These are phyloP conservation scores for Glaciozyma antarctica DNA, from an alignment of 768 basidiomycete genomes.

Conservation along the genomic window DNA sequence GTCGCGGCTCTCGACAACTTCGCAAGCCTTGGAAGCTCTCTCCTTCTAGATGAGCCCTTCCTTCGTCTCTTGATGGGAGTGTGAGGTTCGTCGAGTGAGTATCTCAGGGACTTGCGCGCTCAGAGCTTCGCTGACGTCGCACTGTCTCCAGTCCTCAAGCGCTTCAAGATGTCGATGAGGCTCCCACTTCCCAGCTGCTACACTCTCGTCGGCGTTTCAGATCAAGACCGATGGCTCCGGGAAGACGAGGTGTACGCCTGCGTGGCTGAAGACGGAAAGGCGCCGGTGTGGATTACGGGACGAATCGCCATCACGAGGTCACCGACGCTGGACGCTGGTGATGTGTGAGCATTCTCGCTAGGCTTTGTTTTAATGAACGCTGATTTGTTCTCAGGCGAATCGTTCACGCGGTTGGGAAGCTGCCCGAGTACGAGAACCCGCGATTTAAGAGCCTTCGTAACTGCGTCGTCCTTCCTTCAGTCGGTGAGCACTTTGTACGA, in stretches of 20 bases:
- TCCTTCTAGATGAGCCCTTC: conserved; percentile 42
- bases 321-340: conserved; percentile 66
- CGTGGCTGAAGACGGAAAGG: conserved; percentile 45
- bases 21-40: conserved; percentile 43
- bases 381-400: conserved; percentile 36
- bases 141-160: conserved; percentile 58
- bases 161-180: conserved; percentile 64
- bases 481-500: background rate
- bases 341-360: conserved; percentile 34
- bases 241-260: conserved; percentile 48
- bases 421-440: background rate
- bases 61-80: conserved; percentile 52
- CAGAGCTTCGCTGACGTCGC: too few relatives aligned
- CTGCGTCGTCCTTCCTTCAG: conserved; percentile 24
- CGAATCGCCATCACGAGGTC: conserved; percentile 57
- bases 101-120: too few relatives aligned
- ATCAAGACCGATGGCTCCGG: conserved; percentile 48
- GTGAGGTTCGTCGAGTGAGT: conserved; percentile 37
- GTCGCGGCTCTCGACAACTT: conserved; percentile 46
- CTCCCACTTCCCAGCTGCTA: conserved; percentile 62
- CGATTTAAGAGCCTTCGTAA: conserved; percentile 9
- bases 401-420: conserved; percentile 39
- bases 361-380: too few relatives aligned
- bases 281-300: conserved; percentile 54
- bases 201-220: conserved; percentile 68